Base-by-base conservation (phyloP, 306 rosid genomes). In the Hippophae rhamnoides region DNA sequence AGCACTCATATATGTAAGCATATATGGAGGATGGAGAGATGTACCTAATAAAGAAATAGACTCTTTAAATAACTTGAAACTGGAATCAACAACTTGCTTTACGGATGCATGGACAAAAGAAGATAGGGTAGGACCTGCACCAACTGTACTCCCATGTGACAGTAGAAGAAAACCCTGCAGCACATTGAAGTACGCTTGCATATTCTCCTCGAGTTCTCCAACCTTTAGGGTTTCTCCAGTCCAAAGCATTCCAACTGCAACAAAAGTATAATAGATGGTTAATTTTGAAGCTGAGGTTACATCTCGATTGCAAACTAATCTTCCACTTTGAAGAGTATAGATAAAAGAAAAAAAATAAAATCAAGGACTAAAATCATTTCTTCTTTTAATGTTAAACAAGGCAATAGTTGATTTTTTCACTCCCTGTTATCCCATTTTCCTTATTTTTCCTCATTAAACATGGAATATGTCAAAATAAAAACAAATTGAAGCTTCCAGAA, bases 201-300 rank as follows among this genome's bases (percentile, higher is more conserved):
- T 86, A 65, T 53, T 88, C 72, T 88, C 95, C 62, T 93, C 90
- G 54, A 92, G 55, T 75, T 80, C 84, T 69, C 56, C 84, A 38
- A 60, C 70, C 11, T 72, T 76, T 2, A 75, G 86, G 50, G 68
- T 58, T 13, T 80, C 87, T 69, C 93, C 96, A 10, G 73, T 77
- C 99, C 97, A 93, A 60, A 93, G 84, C 95, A 93, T 80, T 74
- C 99, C 99, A 65, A 70, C 99, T 93, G 68, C 77, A 76, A 7
- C 64, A 68, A 23, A 56, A 58, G 64, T 38, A 52, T 10, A 66
- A 53, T 40, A 54, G 53, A 47, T 38, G 56, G 46, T 47, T 23
- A 70, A 69, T 59, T 49, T 49, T 10, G 46, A 53, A 47, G 57
- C 18, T 41, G 43, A 47, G 56, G 56, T 43, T 26, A 13, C 46